These are phyloP conservation scores for Fusarium begoniae DNA, from an alignment of 2,329 filamentous ascomycete species.

Conservation along the genomic window DNA sequence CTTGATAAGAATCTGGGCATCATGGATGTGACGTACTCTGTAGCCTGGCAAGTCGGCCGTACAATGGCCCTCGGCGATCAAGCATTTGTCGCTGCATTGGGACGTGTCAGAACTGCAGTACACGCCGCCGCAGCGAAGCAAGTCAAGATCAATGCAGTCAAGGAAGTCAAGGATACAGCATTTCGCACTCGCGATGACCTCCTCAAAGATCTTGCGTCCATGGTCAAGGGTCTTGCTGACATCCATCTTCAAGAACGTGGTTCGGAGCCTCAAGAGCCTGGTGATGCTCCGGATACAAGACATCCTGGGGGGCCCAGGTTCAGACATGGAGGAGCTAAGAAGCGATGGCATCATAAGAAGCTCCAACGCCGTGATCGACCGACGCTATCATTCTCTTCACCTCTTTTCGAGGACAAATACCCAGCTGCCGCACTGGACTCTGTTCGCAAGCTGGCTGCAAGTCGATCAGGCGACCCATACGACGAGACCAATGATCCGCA, in stretches of 20 bases:
- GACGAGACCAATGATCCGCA: constrained; percentile 43
- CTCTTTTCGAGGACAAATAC: background rate
- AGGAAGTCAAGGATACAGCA: background rate
- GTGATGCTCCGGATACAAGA: background rate
- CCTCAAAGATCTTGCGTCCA: background rate
- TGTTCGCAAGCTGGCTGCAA: background rate
- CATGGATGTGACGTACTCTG: constrained; percentile 56
- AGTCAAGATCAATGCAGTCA: background rate
- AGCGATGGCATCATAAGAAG: background rate
- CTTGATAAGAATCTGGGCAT: constrained; percentile 50
- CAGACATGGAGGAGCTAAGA: background rate
- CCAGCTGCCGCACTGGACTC: background rate
- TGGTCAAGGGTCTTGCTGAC: background rate
- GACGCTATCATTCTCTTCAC: background rate
- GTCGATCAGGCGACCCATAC: background rate
- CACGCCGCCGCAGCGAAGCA: background rate
- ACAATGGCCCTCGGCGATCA: constrained; percentile 50
- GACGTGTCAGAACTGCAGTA: background rate
- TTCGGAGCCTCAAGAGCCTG: background rate
- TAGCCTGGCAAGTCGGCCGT: constrained; percentile 55
- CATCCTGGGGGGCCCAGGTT: background rate
- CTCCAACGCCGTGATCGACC: background rate
- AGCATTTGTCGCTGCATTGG: constrained; percentile 44
- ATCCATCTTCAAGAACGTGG: background rate
- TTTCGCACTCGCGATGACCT: background rate